Evolutionary conservation across 2,329 filamentous ascomycete species (phyloP), one percentile per base, ranked within the genome.

Genomic region (Colletotrichum tropicicola): DNA sequence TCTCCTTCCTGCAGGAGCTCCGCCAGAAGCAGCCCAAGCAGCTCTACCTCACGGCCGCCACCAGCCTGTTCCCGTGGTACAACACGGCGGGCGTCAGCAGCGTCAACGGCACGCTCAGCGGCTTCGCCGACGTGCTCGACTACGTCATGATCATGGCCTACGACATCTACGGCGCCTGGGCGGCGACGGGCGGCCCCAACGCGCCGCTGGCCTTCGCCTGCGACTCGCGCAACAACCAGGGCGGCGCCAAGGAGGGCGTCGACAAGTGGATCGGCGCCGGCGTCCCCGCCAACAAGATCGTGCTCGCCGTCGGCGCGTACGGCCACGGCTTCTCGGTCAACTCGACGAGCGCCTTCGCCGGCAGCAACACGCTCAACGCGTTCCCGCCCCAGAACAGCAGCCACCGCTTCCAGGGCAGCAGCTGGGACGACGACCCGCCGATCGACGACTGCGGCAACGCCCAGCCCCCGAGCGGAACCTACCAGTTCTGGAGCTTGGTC

Each of bases 321-420:
- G 62, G 62, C 27, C 62, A 65, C 37, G 57, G 57, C 6, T 65
- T 65, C 62, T 65, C 62, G n/a, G 62, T 65, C 51, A 65, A 62
- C 57, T 25, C 57, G 6, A 56, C 57, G 17, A 65, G 15, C 51
- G 62, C 62, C 28, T 65, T 62, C 19, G 25, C 43, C 17, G 28
- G 43, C 13, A 47, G 57, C 49, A 48, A 45, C 45, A 59, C 53
- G n/a, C 41, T 65, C 17, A 62, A 65, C 62, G 57, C 62, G 8
- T 65, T 30, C 37, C 62, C 62, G 5, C 12, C 21, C 15, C 62
- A 65, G 51, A 65, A 65, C 57, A 62, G 57, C 62, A 35, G 49
- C 44, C 9, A 62, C 62, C 62, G 62, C 28, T 56, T 65, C 51
- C 62, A 62, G 57, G 62, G 62, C 62, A 47, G 62, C 62, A 62